phyloP scores from a whole-genome alignment of 2,329 filamentous ascomycete genomes.

The Scedosporium dehoogii region DNA sequence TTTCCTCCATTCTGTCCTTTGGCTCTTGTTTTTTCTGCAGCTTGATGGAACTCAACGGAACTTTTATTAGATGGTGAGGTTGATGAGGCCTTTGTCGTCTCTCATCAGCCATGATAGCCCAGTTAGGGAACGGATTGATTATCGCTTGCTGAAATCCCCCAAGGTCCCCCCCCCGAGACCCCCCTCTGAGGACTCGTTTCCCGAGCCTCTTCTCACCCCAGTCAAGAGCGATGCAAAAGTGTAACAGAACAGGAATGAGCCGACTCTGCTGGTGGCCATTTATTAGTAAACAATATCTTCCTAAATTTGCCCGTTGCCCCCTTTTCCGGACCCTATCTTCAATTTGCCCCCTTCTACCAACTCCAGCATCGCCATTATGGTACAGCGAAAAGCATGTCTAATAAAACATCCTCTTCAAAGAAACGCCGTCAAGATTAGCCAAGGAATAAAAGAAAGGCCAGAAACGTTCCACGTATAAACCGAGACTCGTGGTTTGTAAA shows the following conservation, averaged over 20 bases:
- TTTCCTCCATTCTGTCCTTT: not conserved
- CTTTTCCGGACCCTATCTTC: not conserved
- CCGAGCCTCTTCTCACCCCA: not conserved
- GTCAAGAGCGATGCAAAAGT: not conserved
- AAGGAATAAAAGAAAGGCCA: not conserved
- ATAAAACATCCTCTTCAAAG: not conserved
- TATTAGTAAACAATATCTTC: not conserved
- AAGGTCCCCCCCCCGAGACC: too few species aligned
- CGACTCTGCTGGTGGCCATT: not conserved
- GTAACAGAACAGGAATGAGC: not conserved
- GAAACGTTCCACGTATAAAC: not conserved
- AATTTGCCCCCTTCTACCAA: not conserved
- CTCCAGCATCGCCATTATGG: not conserved
- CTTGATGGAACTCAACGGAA: not conserved
- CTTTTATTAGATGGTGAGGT: not conserved
- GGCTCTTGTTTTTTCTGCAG: not conserved
- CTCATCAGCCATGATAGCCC: not conserved
- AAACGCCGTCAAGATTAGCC: not conserved
- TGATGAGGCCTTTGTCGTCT: not conserved
- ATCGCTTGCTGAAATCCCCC: too few species aligned
- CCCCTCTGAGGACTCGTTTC: too few species aligned
- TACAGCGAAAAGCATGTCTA: conserved; percentile 3
- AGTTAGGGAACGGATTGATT: not conserved
- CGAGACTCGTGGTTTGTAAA: not conserved
- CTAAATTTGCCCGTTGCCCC: not conserved